phyloP scores from a whole-genome alignment of 345 rosid genomes.

The Durio zibethinus region DNA sequence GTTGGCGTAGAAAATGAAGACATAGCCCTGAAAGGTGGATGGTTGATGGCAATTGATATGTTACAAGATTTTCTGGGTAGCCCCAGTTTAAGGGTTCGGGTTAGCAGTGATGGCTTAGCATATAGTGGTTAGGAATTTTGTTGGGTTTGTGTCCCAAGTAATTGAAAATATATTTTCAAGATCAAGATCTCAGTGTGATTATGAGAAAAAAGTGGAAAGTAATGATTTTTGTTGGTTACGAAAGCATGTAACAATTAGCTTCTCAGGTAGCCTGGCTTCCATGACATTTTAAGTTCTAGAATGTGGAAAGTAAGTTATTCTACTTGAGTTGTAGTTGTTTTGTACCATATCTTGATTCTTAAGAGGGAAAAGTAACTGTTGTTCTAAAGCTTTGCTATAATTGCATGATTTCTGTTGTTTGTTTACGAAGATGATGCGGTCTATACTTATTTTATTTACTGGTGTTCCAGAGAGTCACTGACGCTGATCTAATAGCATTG shows the following conservation, averaged over 20 bases:
- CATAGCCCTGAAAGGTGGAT: neutral
- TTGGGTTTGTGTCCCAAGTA: neutral
- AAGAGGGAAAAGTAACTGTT: neutral
- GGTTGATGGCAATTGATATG: neutral
- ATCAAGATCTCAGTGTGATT: neutral
- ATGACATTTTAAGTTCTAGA: neutral
- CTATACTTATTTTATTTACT: conserved; percentile 21
- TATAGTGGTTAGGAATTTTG: neutral
- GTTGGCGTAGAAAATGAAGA: neutral
- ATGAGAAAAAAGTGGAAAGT: neutral
- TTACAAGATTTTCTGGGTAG: conserved; percentile 2
- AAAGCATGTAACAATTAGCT: neutral
- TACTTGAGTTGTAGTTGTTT: neutral
- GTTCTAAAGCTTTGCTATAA: neutral
- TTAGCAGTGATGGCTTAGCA: conserved; percentile 4
- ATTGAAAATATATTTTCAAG: neutral
- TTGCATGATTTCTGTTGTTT: neutral
- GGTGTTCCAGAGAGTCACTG: conserved; percentile 65
- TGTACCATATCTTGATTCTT: conserved; percentile 5
- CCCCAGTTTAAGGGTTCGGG: neutral
- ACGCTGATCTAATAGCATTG: conserved; percentile 84
- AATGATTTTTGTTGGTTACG: neutral
- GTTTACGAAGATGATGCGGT: conserved; percentile 9
- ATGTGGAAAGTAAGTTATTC: neutral
- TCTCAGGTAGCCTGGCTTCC: neutral